These are phyloP conservation scores for Scleromitrula shiraiana DNA, from an alignment of 2,329 filamentous ascomycete species.

Conservation along the genomic window DNA sequence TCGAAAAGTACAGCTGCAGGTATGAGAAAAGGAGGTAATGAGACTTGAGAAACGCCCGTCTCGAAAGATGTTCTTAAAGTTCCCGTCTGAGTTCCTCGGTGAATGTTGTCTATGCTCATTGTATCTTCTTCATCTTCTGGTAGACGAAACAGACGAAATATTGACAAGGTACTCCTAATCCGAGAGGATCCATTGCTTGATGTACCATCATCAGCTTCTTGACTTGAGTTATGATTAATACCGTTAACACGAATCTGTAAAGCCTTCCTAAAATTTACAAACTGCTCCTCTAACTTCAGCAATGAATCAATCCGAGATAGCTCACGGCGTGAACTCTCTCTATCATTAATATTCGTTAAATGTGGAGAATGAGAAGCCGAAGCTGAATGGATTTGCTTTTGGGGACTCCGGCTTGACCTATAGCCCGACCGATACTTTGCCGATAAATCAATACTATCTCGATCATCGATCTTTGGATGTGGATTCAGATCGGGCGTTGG, in stretches of 20 bases:
- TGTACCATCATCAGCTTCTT: background rate
- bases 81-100: slow-evolving; percentile 1
- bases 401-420: too few species aligned
- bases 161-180: slow-evolving; percentile 17
- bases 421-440: background rate
- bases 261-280: slow-evolving; percentile 16
- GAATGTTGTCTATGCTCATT: slow-evolving; percentile 7
- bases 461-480: too few species aligned
- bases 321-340: background rate
- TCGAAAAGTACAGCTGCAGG: slow-evolving; percentile 3
- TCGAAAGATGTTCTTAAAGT: background rate
- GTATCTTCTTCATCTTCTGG: slow-evolving; percentile 17
- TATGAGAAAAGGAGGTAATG: slow-evolving; percentile 3
- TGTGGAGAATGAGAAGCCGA: background rate
- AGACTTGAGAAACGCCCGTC: background rate
- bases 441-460: too few species aligned
- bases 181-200: slow-evolving; percentile 10
- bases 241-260: slow-evolving; percentile 19
- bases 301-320: slow-evolving; percentile 1
- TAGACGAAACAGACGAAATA: slow-evolving; percentile 14
- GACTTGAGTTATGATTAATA: slow-evolving; percentile 11
- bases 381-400: background rate
- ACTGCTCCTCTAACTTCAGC: slow-evolving; percentile 7
- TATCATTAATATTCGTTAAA: background rate
- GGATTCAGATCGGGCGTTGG: background rate